Percentiles rank a stretch among this genome's conserved stretches.
Conservation (phyloP, 805 yeast species). For the Yarrowia sp. region DNA sequence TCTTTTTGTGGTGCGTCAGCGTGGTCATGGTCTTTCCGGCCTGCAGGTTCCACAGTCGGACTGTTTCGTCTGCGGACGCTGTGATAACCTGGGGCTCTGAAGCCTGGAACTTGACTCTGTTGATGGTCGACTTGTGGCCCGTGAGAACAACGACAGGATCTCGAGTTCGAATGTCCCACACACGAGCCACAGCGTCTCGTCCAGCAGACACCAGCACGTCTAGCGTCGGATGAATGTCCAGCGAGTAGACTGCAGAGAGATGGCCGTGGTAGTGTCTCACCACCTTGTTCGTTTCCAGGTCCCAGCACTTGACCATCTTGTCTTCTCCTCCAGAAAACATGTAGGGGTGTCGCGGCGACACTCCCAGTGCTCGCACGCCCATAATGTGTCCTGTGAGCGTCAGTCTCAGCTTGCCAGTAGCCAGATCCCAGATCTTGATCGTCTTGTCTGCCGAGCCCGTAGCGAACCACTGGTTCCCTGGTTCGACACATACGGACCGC, state of each 20-base stretch:
- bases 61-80: slow-evolving; percentile 79
- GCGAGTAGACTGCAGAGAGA: slow-evolving; percentile 79
- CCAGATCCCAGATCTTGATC: slow-evolving; percentile 88
- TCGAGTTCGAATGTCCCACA: slow-evolving; percentile 91
- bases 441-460: slow-evolving; percentile 89
- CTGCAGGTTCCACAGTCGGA: slow-evolving; percentile 85
- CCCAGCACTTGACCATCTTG: slow-evolving; percentile 93
- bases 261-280: slow-evolving; percentile 93
- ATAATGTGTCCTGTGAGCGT: slow-evolving; percentile 88
- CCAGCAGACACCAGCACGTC: slow-evolving; percentile 86
- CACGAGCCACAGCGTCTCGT: slow-evolving; percentile 77
- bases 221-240: slow-evolving; percentile 82
- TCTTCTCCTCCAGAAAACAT: slow-evolving; percentile 92
- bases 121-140: slow-evolving; percentile 79
- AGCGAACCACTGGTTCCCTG: slow-evolving; percentile 85
- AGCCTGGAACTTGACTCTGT: slow-evolving; percentile 61
- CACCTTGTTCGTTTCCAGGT: slow-evolving; percentile 77
- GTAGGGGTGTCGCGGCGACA: slow-evolving; percentile 79
- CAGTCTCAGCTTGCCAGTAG: slow-evolving; percentile 62
- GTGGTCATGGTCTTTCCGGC: slow-evolving; percentile 71
- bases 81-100: slow-evolving; percentile 85
- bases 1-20: slow-evolving; percentile 79
- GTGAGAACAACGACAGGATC: slow-evolving; percentile 69
- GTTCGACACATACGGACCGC: slow-evolving; percentile 75
- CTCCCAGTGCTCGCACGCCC: slow-evolving; percentile 75